Evolutionary conservation across 352 stramenopile species (phyloP).

Genomic region (Phytophthora palmivora): DNA sequence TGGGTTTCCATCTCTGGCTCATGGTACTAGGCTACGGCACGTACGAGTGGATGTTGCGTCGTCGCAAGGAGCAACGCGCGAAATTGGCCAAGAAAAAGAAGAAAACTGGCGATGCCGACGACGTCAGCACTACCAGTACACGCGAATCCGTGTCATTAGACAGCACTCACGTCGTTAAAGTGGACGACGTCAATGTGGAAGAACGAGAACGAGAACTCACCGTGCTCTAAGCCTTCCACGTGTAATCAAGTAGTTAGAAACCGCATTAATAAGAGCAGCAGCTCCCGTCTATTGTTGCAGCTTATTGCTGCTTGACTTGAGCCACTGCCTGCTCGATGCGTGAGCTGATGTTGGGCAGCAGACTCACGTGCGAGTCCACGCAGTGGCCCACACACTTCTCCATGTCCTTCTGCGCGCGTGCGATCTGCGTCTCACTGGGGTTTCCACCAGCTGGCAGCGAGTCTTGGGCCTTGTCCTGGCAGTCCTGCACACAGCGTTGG

Average conservation of each 20-base stretch:
- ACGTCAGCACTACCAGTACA: slow-evolving; percentile 24
- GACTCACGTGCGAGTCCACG: slow-evolving; percentile 79
- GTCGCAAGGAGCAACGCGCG: slow-evolving; percentile 68
- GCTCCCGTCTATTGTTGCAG: slow-evolving; percentile 26
- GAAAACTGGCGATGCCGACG: slow-evolving; percentile 11
- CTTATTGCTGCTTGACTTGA: slow-evolving; percentile 64
- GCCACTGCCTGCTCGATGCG: slow-evolving; percentile 76
- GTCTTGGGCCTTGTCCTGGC: slow-evolving; percentile 85
- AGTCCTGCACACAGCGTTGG: slow-evolving; percentile 88
- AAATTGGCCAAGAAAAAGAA: slow-evolving; percentile 56
- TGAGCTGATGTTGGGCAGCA: slow-evolving; percentile 77
- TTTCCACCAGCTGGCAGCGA: slow-evolving; percentile 61
- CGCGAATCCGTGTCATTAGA: slow-evolving; percentile 39
- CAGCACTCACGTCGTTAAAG: slow-evolving; percentile 21
- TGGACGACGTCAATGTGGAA: slow-evolving; percentile 23
- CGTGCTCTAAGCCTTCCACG: slow-evolving; percentile 37
- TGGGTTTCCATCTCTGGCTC: slow-evolving; percentile 86
- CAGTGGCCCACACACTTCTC: slow-evolving; percentile 70
- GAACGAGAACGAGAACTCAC: slow-evolving; percentile 38
- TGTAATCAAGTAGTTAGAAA: slow-evolving; percentile 21
- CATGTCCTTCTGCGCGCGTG: slow-evolving; percentile 77
- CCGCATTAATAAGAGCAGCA: slow-evolving; percentile 16
- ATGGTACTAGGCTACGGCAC: slow-evolving; percentile 83
- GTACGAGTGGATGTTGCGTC: slow-evolving; percentile 90
- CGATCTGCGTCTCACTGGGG: slow-evolving; percentile 80